Evolutionary conservation across 2,329 filamentous ascomycete genomes (phyloP).

Genomic region (Aspergillus costaricaensis): DNA sequence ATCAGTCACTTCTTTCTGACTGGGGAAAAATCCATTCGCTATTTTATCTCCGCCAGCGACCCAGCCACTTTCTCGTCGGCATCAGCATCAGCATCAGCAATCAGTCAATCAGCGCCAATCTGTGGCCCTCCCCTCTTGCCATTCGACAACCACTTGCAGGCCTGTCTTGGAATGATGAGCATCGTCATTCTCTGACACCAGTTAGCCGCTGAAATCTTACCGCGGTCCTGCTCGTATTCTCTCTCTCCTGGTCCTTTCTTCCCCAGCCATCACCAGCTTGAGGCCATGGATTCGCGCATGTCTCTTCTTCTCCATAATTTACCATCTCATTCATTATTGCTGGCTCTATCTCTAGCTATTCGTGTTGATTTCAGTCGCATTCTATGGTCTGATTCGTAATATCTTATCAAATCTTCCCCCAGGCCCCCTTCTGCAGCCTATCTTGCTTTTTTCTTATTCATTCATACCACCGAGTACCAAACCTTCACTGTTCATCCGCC

Average conservation of each 20-base stretch:
- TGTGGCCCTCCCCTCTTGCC: not conserved
- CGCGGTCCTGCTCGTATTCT: slow-evolving; percentile 1
- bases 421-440: not conserved
- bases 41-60: not conserved
- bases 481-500: slow-evolving; percentile 6
- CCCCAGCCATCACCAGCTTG: not conserved
- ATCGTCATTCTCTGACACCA: slow-evolving; percentile 11
- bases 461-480: not conserved
- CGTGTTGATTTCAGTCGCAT: not conserved
- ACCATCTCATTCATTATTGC: not conserved
- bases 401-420: not conserved
- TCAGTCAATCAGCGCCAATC: not conserved
- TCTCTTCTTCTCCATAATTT: not conserved
- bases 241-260: not conserved
- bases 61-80: not conserved
- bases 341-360: not conserved
- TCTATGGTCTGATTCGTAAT: slow-evolving; percentile 1
- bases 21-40: not conserved
- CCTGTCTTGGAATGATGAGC: not conserved
- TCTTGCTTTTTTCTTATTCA: not conserved
- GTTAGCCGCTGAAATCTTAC: slow-evolving; percentile 1
- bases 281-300: slow-evolving; percentile 4
- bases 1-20: not conserved
- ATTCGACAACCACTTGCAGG: not conserved
- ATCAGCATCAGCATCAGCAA: not conserved